Evolutionary conservation across 2,329 filamentous ascomycete genomes (phyloP).

Genomic region (Reticulascus tulasneorum): DNA sequence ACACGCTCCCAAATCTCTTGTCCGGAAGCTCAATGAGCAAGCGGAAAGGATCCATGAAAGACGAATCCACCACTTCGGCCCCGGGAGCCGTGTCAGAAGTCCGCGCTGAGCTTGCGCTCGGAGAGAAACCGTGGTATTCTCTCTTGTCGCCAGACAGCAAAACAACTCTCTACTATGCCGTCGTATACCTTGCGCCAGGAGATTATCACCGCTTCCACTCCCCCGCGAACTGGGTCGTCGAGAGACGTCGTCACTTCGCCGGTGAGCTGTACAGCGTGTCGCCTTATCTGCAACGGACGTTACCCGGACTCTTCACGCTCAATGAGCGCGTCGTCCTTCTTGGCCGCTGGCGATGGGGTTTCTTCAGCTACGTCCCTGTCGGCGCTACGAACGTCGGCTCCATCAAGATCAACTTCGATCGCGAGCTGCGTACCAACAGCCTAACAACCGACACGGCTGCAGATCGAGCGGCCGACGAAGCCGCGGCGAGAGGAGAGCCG

Average conservation of each 20-base stretch:
- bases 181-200: constrained; percentile 92
- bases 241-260: constrained; percentile 92
- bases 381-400: constrained; percentile 96
- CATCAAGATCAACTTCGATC: constrained; percentile 95
- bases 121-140: constrained; percentile 67
- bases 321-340: constrained; percentile 95
- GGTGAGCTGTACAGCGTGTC: constrained; percentile 94
- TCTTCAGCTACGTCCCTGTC: constrained; percentile 94
- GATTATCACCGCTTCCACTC: constrained; percentile 99
- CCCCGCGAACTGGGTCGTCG: constrained; percentile 90
- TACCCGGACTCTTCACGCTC: constrained; percentile 91
- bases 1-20: constrained; percentile 83
- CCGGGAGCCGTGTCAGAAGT: constrained; percentile 78
- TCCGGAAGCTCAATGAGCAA: constrained; percentile 59
- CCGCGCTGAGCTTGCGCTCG: constrained; percentile 73
- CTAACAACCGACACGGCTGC: constrained; percentile 89
- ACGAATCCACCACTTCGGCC: constrained; percentile 68
- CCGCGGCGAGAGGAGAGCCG: constrained; percentile 68
- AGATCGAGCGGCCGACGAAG: constrained; percentile 78
- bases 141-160: constrained; percentile 57
- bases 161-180: constrained; percentile 84
- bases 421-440: constrained; percentile 88
- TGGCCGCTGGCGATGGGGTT: constrained; percentile 92
- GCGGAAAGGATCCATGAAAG: constrained; percentile 52
- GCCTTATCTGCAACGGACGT: constrained; percentile 86